Evolutionary conservation across 306 rosid species (phyloP).

Genomic region (Quillaja saponaria): DNA sequence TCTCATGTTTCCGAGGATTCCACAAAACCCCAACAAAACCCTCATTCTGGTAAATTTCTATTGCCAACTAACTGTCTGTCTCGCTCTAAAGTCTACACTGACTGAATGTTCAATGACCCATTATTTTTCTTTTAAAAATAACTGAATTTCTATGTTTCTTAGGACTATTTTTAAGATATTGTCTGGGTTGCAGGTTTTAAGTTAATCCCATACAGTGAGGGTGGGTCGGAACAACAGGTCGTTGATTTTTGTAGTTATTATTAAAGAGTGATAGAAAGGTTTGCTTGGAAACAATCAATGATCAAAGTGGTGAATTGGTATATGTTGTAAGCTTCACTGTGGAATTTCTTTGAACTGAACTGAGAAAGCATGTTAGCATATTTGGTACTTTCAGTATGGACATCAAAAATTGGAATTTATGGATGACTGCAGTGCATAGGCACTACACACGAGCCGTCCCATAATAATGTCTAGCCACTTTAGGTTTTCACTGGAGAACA

Average conservation of each 20-base stretch:
- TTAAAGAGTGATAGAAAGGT: no score
- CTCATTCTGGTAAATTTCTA: conserved; percentile 33
- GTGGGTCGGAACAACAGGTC: no score
- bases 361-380: neutral
- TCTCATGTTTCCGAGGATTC: conserved; percentile 25
- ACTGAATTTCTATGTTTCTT: neutral
- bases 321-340: neutral
- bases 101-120: neutral
- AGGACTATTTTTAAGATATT: neutral
- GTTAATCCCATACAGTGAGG: no score
- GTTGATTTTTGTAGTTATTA: no score
- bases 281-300: neutral
- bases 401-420: neutral
- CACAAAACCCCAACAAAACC: conserved; percentile 34
- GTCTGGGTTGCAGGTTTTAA: neutral
- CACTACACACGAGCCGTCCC: conserved; percentile 4
- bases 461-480: neutral
- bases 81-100: neutral
- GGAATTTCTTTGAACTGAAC: neutral
- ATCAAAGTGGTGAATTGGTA: neutral
- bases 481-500: neutral
- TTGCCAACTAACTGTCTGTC: neutral
- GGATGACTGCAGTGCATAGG: neutral
- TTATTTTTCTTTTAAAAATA: neutral
- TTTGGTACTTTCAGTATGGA: neutral